Conservation (phyloP, 441 rosid genomes). For the Gossypium gossypioides region DNA sequence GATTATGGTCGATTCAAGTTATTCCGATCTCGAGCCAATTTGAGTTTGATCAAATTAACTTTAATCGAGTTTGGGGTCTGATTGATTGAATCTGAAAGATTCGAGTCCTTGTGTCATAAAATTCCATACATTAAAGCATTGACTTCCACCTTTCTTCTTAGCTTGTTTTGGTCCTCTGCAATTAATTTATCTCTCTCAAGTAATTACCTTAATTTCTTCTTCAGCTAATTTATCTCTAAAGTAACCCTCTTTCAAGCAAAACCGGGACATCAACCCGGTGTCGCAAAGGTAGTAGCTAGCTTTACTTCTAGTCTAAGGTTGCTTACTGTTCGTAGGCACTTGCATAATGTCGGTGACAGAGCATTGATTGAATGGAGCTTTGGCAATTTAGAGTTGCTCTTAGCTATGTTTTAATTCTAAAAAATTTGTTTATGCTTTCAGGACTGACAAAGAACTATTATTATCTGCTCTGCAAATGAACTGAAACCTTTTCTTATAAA, state of each 20-base stretch:
- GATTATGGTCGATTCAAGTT: no score
- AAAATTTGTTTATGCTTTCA: conserved; percentile 14
- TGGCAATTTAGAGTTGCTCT: background rate
- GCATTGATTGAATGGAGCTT: background rate
- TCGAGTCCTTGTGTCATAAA: no score
- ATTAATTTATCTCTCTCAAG: conserved; percentile 44
- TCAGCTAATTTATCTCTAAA: background rate
- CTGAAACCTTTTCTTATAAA: background rate
- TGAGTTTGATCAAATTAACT: no score
- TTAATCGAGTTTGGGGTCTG: no score
- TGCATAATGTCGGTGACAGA: background rate
- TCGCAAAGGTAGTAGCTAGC: background rate
- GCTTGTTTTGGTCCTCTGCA: no score
- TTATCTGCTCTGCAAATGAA: background rate
- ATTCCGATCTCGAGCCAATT: no score
- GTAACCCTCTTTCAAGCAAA: background rate
- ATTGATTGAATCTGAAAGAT: no score
- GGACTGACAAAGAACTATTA: conserved; percentile 55
- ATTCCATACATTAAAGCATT: no score
- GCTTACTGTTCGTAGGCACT: background rate
- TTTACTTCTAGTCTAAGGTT: background rate
- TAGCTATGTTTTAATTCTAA: background rate
- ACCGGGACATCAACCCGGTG: background rate
- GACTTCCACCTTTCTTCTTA: no score
- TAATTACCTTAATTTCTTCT: conserved; percentile 1